A percentile compares a stretch with the other conserved stretches of the same genome.
phyloP scores from a whole-genome alignment of 768 basidiomycete species.

The Lactarius indigo region DNA sequence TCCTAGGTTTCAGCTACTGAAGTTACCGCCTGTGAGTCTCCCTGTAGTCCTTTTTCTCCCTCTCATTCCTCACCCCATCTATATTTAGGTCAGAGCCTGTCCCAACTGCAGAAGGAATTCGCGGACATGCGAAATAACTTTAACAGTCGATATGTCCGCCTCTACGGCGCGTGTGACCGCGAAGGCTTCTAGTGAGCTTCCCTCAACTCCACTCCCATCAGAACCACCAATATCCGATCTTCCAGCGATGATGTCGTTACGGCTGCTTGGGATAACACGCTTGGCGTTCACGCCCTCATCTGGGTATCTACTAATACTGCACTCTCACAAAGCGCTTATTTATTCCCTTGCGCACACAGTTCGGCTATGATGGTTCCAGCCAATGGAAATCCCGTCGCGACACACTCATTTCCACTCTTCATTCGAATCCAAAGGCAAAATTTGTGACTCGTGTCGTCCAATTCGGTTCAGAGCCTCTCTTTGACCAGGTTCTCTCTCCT shows the following conservation, averaged over 20 bases:
- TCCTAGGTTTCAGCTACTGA: constrained; percentile 77
- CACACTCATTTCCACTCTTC: constrained; percentile 29
- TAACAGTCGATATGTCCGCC: constrained; percentile 59
- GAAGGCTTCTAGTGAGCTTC: constrained; percentile 38
- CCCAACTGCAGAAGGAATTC: constrained; percentile 53
- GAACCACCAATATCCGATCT: background rate
- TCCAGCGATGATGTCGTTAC: constrained; percentile 56
- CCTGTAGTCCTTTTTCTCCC: background rate
- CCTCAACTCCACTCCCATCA: background rate
- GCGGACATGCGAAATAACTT: constrained; percentile 54
- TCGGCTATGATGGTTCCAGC: constrained; percentile 29
- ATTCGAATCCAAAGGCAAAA: constrained; percentile 40
- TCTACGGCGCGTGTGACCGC: constrained; percentile 40
- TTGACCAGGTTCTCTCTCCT: constrained; percentile 49
- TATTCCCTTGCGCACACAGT: constrained; percentile 20
- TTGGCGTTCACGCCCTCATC: constrained; percentile 69
- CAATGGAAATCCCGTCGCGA: constrained; percentile 30
- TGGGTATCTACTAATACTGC: constrained; percentile 46
- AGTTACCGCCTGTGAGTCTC: constrained; percentile 52
- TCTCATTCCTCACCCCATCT: background rate
- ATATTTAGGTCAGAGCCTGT: constrained; percentile 51
- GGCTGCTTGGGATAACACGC: constrained; percentile 60
- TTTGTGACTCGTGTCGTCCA: constrained; percentile 64
- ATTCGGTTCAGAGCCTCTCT: constrained; percentile 71
- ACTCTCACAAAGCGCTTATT: background rate